Conservation (phyloP, 1,284 basidiomycete genomes). For the Peniophora sp. region DNA sequence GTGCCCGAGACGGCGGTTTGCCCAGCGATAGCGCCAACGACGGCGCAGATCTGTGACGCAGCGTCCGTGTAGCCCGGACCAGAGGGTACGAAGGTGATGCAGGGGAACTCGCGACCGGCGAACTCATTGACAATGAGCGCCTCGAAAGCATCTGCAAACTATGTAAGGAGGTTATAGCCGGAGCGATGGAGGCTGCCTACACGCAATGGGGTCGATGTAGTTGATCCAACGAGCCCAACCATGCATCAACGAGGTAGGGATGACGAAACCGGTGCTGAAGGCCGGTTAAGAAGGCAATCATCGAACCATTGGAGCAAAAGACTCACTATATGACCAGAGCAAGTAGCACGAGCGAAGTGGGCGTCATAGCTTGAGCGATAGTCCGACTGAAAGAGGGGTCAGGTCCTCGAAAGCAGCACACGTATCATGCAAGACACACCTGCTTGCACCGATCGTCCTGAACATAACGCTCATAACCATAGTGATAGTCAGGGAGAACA, state of each 20-base stretch:
- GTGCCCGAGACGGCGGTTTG: constrained; percentile 39
- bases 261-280: constrained; percentile 57
- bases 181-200: no score
- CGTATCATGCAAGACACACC: background rate
- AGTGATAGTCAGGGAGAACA: background rate
- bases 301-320: background rate
- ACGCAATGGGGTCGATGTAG: constrained; percentile 63
- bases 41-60: constrained; percentile 34
- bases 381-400: constrained; percentile 22
- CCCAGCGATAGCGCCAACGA: constrained; percentile 48
- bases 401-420: no score
- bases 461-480: background rate
- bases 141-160: constrained; percentile 22
- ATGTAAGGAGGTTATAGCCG: no score
- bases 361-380: constrained; percentile 30
- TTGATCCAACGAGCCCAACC: constrained; percentile 85
- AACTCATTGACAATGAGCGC: constrained; percentile 41
- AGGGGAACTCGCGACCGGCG: constrained; percentile 21
- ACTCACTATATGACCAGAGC: constrained; percentile 41
- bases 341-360: constrained; percentile 32
- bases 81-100: constrained; percentile 24
- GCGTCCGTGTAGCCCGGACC: constrained; percentile 5
- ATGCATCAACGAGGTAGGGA: constrained; percentile 72
- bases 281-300: background rate
- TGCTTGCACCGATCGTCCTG: constrained; percentile 25